Conservation (phyloP, 345 rosid species). For the Balakata baccata region DNA sequence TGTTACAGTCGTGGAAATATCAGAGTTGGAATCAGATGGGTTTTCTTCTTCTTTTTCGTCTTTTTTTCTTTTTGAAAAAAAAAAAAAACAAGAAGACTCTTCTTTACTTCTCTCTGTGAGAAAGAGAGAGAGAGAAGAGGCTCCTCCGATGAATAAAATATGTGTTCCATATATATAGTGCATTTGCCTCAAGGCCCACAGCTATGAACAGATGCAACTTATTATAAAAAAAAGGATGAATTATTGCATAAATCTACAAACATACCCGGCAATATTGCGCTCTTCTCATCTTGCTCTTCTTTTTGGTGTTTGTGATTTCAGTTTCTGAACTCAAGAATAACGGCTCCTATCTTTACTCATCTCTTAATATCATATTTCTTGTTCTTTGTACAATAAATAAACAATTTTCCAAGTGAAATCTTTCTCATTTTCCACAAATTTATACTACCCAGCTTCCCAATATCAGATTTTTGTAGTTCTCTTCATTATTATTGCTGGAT, state of each 20-base stretch:
- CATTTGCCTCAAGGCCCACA: constrained; percentile 34
- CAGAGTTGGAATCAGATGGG: constrained; percentile 23
- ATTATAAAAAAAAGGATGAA: constrained; percentile 24
- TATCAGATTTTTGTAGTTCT: constrained; percentile 21
- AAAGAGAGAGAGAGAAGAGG: constrained; percentile 4
- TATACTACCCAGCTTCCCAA: constrained; percentile 17
- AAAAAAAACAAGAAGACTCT: too few relatives aligned
- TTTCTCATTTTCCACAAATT: constrained; percentile 18
- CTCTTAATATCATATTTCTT: constrained; percentile 15
- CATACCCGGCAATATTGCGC: constrained; percentile 24
- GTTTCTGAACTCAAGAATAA: constrained; percentile 29
- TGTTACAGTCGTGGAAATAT: constrained; percentile 22
- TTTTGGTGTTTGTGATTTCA: constrained; percentile 31
- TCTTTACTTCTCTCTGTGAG: too few relatives aligned
- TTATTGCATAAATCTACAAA: constrained; percentile 27
- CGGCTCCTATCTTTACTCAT: background rate
- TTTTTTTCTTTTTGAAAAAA: too few relatives aligned
- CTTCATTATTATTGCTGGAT: constrained; percentile 21
- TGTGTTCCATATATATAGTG: constrained; percentile 7
- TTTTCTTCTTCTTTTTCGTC: too few relatives aligned
- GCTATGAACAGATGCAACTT: constrained; percentile 26
- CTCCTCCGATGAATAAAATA: constrained; percentile 5
- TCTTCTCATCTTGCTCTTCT: constrained; percentile 17
- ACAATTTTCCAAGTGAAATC: constrained; percentile 20
- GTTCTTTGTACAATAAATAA: constrained; percentile 22